A percentile compares a stretch with the other conserved stretches of the same genome.
These are phyloP conservation scores for Silene uniflora DNA, from an alignment of 148 eudicot species.

Conservation along the genomic window DNA sequence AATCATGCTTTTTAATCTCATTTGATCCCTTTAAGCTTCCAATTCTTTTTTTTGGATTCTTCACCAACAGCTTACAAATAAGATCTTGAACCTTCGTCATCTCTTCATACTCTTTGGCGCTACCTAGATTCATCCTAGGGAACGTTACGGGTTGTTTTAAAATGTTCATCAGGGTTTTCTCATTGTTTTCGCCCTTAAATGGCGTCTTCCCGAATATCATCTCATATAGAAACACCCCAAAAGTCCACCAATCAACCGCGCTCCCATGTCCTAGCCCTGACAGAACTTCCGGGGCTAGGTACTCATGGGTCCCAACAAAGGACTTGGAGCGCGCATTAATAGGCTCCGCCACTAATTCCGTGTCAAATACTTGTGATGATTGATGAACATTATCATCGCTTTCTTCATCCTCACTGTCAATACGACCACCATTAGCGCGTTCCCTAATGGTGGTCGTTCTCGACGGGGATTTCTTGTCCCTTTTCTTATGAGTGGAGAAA, in stretches of 20 bases:
- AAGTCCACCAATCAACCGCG: conserved; percentile 79
- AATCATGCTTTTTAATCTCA: conserved; percentile 73
- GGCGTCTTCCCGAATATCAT: conserved; percentile 56
- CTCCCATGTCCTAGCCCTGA: conserved; percentile 75
- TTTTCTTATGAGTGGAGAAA: conserved; percentile 33
- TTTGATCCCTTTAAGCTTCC: conserved; percentile 66
- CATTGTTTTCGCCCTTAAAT: conserved; percentile 67
- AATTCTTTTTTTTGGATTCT: conserved; percentile 75
- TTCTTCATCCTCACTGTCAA: conserved; percentile 9
- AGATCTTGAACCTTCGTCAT: conserved; percentile 61
- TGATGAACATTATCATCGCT: neutral
- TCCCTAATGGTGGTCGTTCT: conserved; percentile 30
- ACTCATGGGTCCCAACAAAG: conserved; percentile 76
- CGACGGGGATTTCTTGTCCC: conserved; percentile 20
- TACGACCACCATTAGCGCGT: conserved; percentile 26
- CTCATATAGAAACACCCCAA: conserved; percentile 65
- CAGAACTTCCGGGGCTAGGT: conserved; percentile 73
- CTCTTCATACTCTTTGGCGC: conserved; percentile 59
- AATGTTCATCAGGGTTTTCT: conserved; percentile 60
- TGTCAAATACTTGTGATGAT: conserved; percentile 15
- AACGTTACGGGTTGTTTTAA: conserved; percentile 53
- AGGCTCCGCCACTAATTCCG: conserved; percentile 66
- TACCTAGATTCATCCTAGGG: conserved; percentile 45
- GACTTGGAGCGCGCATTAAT: conserved; percentile 61
- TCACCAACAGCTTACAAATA: conserved; percentile 55